Base-by-base conservation (phyloP, 345 rosid genomes). In the Citrus reticulata region DNA sequence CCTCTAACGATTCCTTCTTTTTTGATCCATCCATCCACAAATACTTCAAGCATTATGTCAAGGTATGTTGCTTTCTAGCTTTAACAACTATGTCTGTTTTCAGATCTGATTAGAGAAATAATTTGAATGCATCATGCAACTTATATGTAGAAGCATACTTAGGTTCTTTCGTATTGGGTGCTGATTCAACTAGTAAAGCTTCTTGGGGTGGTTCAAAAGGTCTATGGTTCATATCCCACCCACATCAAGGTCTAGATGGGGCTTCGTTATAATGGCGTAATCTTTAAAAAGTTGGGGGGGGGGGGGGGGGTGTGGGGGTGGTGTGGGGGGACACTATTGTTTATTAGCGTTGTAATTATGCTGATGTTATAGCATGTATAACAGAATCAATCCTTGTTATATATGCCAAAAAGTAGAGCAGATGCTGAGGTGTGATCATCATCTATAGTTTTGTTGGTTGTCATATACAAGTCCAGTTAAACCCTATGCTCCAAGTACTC, bases 1-100 rank as follows among this genome's bases (percentile, higher is more conserved):
- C 98, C 4, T 92, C 95, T 14, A 95, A 95, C 71, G 99, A 95
- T 88, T 93, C 99, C 64, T 95, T 95, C 95, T 95, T 87, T 89
- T 95, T 85, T 72, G 99, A 93, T 87, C 98, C 99, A 78, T 90
- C 97, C 81, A 95, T 90, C 85, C 93, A 92, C 75, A 89, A 78
- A 83, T 92, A 91, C 85, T 95, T 91, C 87, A 95, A 90, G 91
- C 85, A 90, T 76, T 92, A 90, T 77, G 83, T 93, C 66, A 83
- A 88, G 84, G 98, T 91, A 87, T 72, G 39, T 77, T 9, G 39
- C 42, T 59, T 51, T 82, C 42, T 27, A 49, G 27, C 24, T 68
- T 69, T 75, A 7, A 25, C 19, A 22, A 76, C 24, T 63, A 6
- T 42, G 24, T 55, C 35, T 69, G 34, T 64, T 79, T 68, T 40